phyloP scores from a whole-genome alignment of 768 basidiomycete genomes.

The Atractiella rhizophila region DNA sequence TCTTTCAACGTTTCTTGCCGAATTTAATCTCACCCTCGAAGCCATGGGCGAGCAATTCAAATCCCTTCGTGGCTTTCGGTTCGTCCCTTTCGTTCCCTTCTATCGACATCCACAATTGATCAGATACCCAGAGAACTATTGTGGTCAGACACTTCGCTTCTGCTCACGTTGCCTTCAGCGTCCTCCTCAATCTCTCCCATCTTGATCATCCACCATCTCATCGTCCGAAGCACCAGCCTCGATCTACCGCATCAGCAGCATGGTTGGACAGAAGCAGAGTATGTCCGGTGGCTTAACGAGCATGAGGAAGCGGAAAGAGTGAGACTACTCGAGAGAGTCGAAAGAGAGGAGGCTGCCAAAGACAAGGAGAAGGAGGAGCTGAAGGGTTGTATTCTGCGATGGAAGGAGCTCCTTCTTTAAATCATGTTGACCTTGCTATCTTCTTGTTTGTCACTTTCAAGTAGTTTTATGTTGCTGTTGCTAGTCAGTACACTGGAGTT shows the following conservation, averaged over 20 bases:
- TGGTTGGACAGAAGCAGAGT: conserved; percentile 86
- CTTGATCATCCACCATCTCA: conserved; percentile 63
- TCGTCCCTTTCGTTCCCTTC: conserved; percentile 34
- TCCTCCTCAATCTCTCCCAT: too few relatives aligned
- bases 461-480: too few relatives aligned
- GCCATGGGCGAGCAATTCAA: conserved; percentile 66
- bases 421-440: too few relatives aligned
- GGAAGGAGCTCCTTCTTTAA: too few relatives aligned
- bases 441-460: too few relatives aligned
- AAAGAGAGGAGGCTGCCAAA: too few relatives aligned
- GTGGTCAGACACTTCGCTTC: too few relatives aligned
- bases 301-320: conserved; percentile 57
- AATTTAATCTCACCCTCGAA: conserved; percentile 32
- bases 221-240: conserved; percentile 57
- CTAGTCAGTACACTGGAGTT: too few relatives aligned
- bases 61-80: conserved; percentile 32
- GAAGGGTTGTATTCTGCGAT: too few relatives aligned
- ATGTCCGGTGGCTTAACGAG: conserved; percentile 85
- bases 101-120: conserved; percentile 48
- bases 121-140: conserved; percentile 37
- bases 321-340: conserved; percentile 53
- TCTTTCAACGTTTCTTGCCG: conserved; percentile 41
- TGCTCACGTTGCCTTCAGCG: too few relatives aligned
- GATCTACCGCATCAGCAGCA: conserved; percentile 60
- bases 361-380: too few relatives aligned